These are phyloP conservation scores for Podaxis rugospora DNA, from an alignment of 768 basidiomycete genomes.

Conservation along the genomic window DNA sequence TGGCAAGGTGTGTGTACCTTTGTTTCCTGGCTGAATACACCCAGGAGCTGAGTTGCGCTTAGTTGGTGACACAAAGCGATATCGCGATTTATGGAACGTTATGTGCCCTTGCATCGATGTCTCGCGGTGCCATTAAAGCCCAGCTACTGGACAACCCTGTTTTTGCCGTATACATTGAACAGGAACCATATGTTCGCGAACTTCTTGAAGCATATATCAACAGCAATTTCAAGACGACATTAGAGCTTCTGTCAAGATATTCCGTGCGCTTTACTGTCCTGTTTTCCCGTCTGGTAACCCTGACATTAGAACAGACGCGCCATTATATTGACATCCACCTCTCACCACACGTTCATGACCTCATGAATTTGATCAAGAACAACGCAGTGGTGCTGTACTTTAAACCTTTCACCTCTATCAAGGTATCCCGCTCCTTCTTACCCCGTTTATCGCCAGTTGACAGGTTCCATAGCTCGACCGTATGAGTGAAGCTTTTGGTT, in stretches of 20 bases:
- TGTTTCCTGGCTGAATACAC: not conserved
- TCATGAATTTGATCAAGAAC: slow-evolving; percentile 69
- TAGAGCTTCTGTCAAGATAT: slow-evolving; percentile 68
- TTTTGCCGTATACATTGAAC: slow-evolving; percentile 77
- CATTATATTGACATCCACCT: slow-evolving; percentile 80
- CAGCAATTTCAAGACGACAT: slow-evolving; percentile 80
- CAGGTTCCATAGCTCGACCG: slow-evolving; percentile 47
- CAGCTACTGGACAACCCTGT: slow-evolving; percentile 63
- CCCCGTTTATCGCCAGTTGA: not conserved
- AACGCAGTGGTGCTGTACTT: slow-evolving; percentile 86
- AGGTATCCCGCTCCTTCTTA: not conserved
- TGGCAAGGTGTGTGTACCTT: slow-evolving; percentile 47
- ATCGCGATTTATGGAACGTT: slow-evolving; percentile 85
- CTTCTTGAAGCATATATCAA: slow-evolving; percentile 82
- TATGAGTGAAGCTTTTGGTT: slow-evolving; percentile 86
- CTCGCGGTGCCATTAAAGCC: slow-evolving; percentile 64
- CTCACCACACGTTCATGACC: slow-evolving; percentile 54
- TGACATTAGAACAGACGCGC: slow-evolving; percentile 49
- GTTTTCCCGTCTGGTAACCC: not conserved
- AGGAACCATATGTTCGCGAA: slow-evolving; percentile 84
- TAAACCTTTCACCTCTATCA: slow-evolving; percentile 83
- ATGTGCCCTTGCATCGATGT: slow-evolving; percentile 76
- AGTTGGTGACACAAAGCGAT: slow-evolving; percentile 79
- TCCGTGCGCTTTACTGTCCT: slow-evolving; percentile 44
- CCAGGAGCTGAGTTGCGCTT: not conserved